A percentile compares a stretch with the other conserved stretches of the same genome.
Conservation (phyloP, 768 basidiomycete species). For the Lactarius sp. region DNA sequence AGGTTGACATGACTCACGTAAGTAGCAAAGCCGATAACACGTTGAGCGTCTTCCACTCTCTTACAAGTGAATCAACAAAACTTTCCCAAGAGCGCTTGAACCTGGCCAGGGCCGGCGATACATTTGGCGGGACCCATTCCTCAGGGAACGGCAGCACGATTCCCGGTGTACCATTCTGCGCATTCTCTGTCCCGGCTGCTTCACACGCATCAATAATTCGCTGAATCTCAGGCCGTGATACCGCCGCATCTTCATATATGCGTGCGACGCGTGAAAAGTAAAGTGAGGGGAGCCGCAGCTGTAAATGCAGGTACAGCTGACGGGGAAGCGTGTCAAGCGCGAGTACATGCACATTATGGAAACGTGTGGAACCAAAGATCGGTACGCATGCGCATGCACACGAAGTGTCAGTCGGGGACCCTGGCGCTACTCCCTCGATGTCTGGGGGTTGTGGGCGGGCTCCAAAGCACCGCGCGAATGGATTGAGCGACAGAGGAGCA, state of each 20-base stretch:
- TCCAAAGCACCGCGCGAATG: conserved; percentile 13
- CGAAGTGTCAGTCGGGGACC: neutral
- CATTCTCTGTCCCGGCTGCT: neutral
- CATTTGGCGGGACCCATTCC: conserved; percentile 41
- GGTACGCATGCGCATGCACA: conserved; percentile 24
- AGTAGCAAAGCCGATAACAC: conserved; percentile 60
- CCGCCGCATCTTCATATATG: conserved; percentile 73
- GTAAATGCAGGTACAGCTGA: conserved; percentile 41
- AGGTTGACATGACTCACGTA: conserved; percentile 1
- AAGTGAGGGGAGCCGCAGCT: conserved; percentile 69
- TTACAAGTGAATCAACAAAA: conserved; percentile 63
- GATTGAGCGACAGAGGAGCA: conserved; percentile 17
- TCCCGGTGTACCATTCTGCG: neutral
- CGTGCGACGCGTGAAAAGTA: conserved; percentile 76
- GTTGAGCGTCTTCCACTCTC: conserved; percentile 75
- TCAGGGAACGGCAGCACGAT: conserved; percentile 32
- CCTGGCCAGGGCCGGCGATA: conserved; percentile 57
- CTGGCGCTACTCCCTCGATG: neutral
- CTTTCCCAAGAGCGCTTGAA: conserved; percentile 67
- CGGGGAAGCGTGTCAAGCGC: conserved; percentile 40
- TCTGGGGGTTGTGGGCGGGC: conserved; percentile 1
- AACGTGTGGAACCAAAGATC: conserved; percentile 14
- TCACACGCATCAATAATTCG: conserved; percentile 35
- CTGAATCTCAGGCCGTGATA: conserved; percentile 66
- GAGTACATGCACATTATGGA: conserved; percentile 26